Conservation (phyloP, 2,329 filamentous ascomycete species). For the Laburnicola sp. region DNA sequence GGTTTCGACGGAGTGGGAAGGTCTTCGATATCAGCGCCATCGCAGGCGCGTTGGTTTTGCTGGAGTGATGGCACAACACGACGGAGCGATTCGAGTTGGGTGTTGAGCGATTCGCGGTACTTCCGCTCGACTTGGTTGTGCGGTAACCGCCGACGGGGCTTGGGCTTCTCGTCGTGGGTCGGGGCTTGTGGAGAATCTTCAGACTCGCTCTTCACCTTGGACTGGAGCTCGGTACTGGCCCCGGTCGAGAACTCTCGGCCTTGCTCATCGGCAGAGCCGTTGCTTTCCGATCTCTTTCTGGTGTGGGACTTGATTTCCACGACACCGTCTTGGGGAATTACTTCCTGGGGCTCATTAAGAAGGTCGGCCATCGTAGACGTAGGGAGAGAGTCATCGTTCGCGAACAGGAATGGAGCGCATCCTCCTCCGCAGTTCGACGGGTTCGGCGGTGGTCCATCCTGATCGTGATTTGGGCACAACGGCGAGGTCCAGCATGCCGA, state of each 20-base stretch:
- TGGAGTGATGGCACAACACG: slow-evolving; percentile 47
- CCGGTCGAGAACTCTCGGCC: slow-evolving; percentile 36
- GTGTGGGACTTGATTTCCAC: slow-evolving; percentile 42
- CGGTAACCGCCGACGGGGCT: slow-evolving; percentile 41
- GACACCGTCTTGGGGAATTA: slow-evolving; percentile 40
- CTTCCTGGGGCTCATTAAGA: slow-evolving; percentile 35
- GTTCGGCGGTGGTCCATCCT: slow-evolving; percentile 44
- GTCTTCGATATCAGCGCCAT: slow-evolving; percentile 50
- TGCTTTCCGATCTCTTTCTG: slow-evolving; percentile 44
- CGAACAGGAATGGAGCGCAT: slow-evolving; percentile 48
- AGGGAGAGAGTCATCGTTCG: slow-evolving; percentile 37
- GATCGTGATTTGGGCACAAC: slow-evolving; percentile 46
- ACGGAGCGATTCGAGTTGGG: slow-evolving; percentile 49
- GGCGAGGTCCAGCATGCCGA: slow-evolving; percentile 49
- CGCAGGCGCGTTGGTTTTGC: slow-evolving; percentile 40
- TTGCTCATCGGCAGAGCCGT: slow-evolving; percentile 32
- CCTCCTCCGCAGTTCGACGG: slow-evolving; percentile 47
- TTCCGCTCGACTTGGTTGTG: slow-evolving; percentile 54
- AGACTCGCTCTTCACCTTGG: slow-evolving; percentile 39
- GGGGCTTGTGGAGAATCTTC: slow-evolving; percentile 27
- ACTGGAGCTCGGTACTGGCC: slow-evolving; percentile 19
- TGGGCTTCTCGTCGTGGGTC: slow-evolving; percentile 34
- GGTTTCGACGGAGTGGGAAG: slow-evolving; percentile 47
- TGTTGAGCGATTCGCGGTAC: slow-evolving; percentile 53
- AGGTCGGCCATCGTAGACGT: slow-evolving; percentile 33